Conservation (phyloP, 2,329 filamentous ascomycete genomes). For the Fusarium verrucosum region DNA sequence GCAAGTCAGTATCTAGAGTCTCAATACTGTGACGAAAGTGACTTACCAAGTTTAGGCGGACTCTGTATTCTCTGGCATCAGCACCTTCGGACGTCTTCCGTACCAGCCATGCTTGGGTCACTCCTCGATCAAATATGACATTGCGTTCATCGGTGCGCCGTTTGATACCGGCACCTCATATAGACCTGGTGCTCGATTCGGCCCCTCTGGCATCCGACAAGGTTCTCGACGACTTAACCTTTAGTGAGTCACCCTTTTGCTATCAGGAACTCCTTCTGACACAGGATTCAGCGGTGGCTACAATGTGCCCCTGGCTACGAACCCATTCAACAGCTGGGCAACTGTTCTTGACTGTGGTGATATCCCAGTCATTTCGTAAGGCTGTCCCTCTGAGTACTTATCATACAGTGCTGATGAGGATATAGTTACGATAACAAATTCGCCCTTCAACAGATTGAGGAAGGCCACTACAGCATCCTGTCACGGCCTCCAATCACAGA, state of each 20-base stretch:
- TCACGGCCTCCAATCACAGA: slow-evolving; percentile 76
- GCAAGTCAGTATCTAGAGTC: slow-evolving; percentile 61
- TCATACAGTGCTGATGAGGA: slow-evolving; percentile 2
- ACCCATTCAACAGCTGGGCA: slow-evolving; percentile 83
- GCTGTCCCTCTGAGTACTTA: accelerated
- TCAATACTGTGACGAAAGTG: accelerated
- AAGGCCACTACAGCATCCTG: slow-evolving; percentile 81
- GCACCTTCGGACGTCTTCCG: slow-evolving; percentile 81
- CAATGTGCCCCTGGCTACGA: slow-evolving; percentile 81
- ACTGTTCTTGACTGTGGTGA: slow-evolving; percentile 85
- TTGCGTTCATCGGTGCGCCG: slow-evolving; percentile 85
- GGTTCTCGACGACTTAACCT: slow-evolving; percentile 86
- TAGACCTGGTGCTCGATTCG: slow-evolving; percentile 83
- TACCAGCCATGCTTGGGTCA: slow-evolving; percentile 81
- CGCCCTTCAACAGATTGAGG: slow-evolving; percentile 84
- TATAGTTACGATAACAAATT: slow-evolving; percentile 81
- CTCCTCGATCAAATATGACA: slow-evolving; percentile 77
- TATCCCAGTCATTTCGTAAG: slow-evolving; percentile 84
- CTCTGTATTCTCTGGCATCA: slow-evolving; percentile 88
- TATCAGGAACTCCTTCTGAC: not conserved
- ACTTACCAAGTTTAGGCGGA: slow-evolving; percentile 67
- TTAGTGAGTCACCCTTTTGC: slow-evolving; percentile 68
- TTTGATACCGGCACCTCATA: slow-evolving; percentile 91
- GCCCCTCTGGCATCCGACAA: slow-evolving; percentile 85
- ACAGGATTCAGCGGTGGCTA: slow-evolving; percentile 74